These are phyloP conservation scores for Scenedesmus sp. DNA, from an alignment of 163 green algal genomes.

Conservation along the genomic window DNA sequence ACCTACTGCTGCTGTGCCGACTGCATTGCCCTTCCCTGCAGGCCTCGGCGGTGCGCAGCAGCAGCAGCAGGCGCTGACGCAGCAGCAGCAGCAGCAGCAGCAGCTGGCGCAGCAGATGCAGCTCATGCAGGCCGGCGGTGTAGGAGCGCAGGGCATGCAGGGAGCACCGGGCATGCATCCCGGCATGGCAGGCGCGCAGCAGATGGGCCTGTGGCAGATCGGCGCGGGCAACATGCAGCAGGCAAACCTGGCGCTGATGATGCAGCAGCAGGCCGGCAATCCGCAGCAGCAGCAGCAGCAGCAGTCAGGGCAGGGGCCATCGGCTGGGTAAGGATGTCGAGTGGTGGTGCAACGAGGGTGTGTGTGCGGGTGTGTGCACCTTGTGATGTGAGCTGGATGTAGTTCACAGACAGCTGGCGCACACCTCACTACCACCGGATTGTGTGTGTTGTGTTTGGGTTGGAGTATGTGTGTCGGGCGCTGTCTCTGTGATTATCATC, in stretches of 20 bases:
- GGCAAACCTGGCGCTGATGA: slow-evolving; percentile 19
- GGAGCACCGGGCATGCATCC: slow-evolving; percentile 13
- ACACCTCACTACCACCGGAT: too few relatives aligned
- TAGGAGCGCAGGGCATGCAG: slow-evolving; percentile 23
- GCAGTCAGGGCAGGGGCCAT: not conserved
- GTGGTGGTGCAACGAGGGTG: too few relatives aligned
- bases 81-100: not conserved
- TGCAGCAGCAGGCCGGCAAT: slow-evolving; percentile 29
- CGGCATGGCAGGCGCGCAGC: slow-evolving; percentile 17
- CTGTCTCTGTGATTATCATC: too few relatives aligned
- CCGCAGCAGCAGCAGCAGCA: slow-evolving; percentile 41
- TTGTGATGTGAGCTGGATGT: too few relatives aligned
- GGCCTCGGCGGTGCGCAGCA: not conserved
- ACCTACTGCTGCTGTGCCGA: not conserved
- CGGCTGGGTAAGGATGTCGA: not conserved
- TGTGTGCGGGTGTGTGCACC: not conserved
- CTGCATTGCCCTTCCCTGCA: not conserved
- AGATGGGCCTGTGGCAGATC: slow-evolving; percentile 16
- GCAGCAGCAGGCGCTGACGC: slow-evolving; percentile 20
- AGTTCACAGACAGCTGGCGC: too few relatives aligned
- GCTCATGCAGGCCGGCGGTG: slow-evolving; percentile 25
- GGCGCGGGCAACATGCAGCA: slow-evolving; percentile 40
- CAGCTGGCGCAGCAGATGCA: slow-evolving; percentile 33
- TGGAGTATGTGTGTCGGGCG: too few relatives aligned
- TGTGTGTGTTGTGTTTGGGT: too few relatives aligned